phyloP scores from a whole-genome alignment of 106 monocot species.

The Dendrobium huoshanense region DNA sequence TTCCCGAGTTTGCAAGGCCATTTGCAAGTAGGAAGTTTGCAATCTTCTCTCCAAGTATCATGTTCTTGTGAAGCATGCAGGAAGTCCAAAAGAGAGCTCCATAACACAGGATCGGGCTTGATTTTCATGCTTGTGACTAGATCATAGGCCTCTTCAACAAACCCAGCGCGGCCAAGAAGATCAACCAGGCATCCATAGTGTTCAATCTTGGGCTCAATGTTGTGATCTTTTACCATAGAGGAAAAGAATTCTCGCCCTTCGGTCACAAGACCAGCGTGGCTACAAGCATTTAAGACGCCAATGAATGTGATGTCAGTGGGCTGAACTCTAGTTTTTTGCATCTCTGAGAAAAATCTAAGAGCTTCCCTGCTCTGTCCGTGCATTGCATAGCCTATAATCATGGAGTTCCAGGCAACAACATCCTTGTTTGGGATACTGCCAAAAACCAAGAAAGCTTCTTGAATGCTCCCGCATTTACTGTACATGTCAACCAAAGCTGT shows the following conservation, averaged over 20 bases:
- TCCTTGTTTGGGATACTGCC: slow-evolving; percentile 11
- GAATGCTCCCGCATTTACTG: slow-evolving; percentile 47
- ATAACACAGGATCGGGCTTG: slow-evolving; percentile 22
- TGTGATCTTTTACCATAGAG: slow-evolving; percentile 24
- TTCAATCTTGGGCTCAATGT: slow-evolving; percentile 28
- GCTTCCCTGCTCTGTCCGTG: slow-evolving; percentile 36
- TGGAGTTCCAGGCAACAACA: slow-evolving; percentile 50
- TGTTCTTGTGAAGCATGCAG: slow-evolving; percentile 26
- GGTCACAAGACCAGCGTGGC: slow-evolving; percentile 22
- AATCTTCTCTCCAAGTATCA: slow-evolving; percentile 26
- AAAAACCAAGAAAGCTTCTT: slow-evolving; percentile 30
- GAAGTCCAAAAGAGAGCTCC: slow-evolving; percentile 46
- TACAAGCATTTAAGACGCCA: slow-evolving; percentile 25
- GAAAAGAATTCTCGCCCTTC: slow-evolving; percentile 28
- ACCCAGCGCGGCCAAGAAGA: slow-evolving; percentile 45
- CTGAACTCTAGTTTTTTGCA: slow-evolving; percentile 23
- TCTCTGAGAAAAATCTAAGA: slow-evolving; percentile 24
- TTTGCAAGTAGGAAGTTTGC: slow-evolving; percentile 16
- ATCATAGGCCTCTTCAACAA: slow-evolving; percentile 20
- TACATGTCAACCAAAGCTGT: slow-evolving; percentile 70
- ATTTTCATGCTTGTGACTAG: slow-evolving; percentile 28
- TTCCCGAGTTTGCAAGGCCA: slow-evolving; percentile 33
- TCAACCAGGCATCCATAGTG: slow-evolving; percentile 47
- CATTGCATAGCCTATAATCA: slow-evolving; percentile 52
- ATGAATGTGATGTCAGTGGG: slow-evolving; percentile 45